Evolutionary conservation across 768 basidiomycete genomes (phyloP).

Genomic region (Mycena capillaripes): DNA sequence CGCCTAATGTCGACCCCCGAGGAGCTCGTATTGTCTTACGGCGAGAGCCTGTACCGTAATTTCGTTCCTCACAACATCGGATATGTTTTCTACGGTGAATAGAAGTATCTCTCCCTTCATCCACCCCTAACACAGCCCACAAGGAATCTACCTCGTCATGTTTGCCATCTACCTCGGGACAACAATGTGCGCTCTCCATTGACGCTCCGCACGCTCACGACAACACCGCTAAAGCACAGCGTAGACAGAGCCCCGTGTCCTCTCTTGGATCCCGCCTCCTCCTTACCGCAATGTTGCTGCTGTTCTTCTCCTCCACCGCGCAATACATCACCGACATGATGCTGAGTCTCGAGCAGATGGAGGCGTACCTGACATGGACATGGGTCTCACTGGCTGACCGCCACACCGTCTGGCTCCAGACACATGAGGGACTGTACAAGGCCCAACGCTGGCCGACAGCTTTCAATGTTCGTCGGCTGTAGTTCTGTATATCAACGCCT

Average conservation of each 20-base stretch:
- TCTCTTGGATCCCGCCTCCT: background rate
- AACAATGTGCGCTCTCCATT: constrained; percentile 2
- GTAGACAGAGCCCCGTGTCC: background rate
- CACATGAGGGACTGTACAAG: background rate
- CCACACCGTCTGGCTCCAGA: background rate
- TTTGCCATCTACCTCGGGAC: constrained; percentile 18
- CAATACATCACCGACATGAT: constrained; percentile 20
- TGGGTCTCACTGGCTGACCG: constrained; percentile 8
- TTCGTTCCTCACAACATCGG: constrained; percentile 15
- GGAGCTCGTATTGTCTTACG: constrained; percentile 7
- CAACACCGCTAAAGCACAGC: background rate
- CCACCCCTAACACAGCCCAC: background rate
- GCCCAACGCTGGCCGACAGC: too few species aligned
- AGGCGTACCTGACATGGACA: constrained; percentile 13
- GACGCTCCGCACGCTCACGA: background rate
- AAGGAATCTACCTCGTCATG: constrained; percentile 27
- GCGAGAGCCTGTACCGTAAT: constrained; percentile 16
- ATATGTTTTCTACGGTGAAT: constrained; percentile 18
- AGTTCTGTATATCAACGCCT: background rate
- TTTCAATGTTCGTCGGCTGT: constrained; percentile 16
- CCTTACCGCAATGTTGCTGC: constrained; percentile 23
- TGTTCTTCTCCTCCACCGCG: constrained; percentile 25
- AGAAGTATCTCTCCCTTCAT: background rate
- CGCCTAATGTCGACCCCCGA: constrained; percentile 4
- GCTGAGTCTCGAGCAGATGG: constrained; percentile 8